These are phyloP conservation scores for Aspergillus luchuensis DNA, from an alignment of 2,329 filamentous ascomycete genomes.

Conservation along the genomic window DNA sequence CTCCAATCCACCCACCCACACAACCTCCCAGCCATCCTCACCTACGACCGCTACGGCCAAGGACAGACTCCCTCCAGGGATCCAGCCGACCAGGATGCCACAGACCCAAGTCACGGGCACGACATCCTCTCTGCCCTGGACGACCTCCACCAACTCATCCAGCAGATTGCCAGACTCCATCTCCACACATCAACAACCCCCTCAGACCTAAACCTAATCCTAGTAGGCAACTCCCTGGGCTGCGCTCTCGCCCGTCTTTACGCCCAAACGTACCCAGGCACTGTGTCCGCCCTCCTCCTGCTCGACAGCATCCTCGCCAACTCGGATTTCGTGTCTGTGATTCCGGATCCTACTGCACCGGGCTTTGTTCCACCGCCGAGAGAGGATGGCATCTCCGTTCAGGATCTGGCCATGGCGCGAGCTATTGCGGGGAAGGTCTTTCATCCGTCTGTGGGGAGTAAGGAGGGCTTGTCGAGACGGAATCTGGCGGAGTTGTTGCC, in stretches of 20 bases:
- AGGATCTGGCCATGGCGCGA: conserved; percentile 39
- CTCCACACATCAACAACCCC: conserved; percentile 21
- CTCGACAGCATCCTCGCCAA: conserved; percentile 63
- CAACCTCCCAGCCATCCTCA: conserved; percentile 49
- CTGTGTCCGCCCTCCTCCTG: conserved; percentile 52
- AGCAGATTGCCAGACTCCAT: conserved; percentile 41
- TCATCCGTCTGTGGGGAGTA: conserved; percentile 53
- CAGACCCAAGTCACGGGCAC: conserved; percentile 27
- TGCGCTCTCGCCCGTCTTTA: conserved; percentile 57
- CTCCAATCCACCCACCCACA: conserved; percentile 21
- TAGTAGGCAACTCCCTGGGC: conserved; percentile 57
- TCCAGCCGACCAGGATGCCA: conserved; percentile 35
- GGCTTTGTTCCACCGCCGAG: conserved; percentile 51
- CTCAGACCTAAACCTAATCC: conserved; percentile 38
- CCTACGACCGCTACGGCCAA: conserved; percentile 63
- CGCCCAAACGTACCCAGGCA: conserved; percentile 49
- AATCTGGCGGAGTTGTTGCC: conserved; percentile 51
- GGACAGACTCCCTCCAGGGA: conserved; percentile 54
- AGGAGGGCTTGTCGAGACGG: conserved; percentile 54
- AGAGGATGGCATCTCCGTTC: conserved; percentile 33
- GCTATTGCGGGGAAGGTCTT: conserved; percentile 45
- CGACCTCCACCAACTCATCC: conserved; percentile 49
- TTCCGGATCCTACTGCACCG: conserved; percentile 56
- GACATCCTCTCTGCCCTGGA: conserved; percentile 5
- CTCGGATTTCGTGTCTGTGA: conserved; percentile 57